Conservation (phyloP, 805 yeast species). For the Ogataea degrootiae region DNA sequence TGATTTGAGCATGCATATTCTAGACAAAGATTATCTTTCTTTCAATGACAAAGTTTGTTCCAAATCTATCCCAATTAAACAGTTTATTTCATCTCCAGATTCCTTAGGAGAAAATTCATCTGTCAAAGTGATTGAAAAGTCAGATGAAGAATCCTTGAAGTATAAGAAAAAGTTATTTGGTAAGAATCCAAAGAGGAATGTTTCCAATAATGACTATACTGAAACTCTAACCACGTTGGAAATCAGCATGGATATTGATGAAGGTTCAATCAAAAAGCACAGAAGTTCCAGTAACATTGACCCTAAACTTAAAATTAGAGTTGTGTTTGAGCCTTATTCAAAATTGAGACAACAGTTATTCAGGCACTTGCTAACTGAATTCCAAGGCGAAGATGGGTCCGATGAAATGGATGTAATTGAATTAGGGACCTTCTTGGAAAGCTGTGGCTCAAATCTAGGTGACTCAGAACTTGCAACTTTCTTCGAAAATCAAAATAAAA, state of each 20-base stretch:
- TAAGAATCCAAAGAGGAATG: slow-evolving; percentile 28
- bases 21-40: slow-evolving; percentile 82
- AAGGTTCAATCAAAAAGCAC: slow-evolving; percentile 29
- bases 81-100: slow-evolving; percentile 12
- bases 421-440: slow-evolving; percentile 57
- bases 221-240: slow-evolving; percentile 39
- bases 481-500: slow-evolving; percentile 40
- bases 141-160: slow-evolving; percentile 8
- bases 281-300: slow-evolving; percentile 35
- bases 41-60: slow-evolving; percentile 79
- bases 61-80: slow-evolving; percentile 51
- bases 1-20: slow-evolving; percentile 63
- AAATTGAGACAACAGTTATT: slow-evolving; percentile 65
- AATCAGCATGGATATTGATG: slow-evolving; percentile 23
- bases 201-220: slow-evolving; percentile 32
- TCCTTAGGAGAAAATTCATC: slow-evolving; percentile 7
- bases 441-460: slow-evolving; percentile 52
- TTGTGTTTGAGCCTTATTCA: slow-evolving; percentile 63
- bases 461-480: slow-evolving; percentile 52
- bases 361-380: slow-evolving; percentile 47
- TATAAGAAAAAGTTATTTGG: slow-evolving; percentile 18
- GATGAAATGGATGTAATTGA: slow-evolving; percentile 52
- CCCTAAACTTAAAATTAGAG: slow-evolving; percentile 56
- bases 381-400: slow-evolving; percentile 42
- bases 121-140: slow-evolving; percentile 9